phyloP scores from a whole-genome alignment of 768 basidiomycete species.

The Panaeolus papilionaceus region DNA sequence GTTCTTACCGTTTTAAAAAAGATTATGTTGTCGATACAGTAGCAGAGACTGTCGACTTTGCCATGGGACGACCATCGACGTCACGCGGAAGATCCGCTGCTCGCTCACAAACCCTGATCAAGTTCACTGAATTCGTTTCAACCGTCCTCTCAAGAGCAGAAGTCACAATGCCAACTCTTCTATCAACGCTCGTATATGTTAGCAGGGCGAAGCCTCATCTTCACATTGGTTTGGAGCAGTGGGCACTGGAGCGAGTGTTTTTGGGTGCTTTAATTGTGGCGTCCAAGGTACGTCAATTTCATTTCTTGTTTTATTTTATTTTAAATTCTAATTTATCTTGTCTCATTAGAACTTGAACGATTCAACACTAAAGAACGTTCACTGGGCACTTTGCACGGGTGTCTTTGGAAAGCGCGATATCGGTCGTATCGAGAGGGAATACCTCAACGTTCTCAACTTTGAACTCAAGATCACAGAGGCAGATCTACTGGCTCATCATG shows the following conservation, averaged over 20 bases:
- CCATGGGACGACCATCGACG: constrained; percentile 68
- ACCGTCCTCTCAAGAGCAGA: constrained; percentile 78
- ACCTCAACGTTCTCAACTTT: constrained; percentile 80
- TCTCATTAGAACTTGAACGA: constrained; percentile 77
- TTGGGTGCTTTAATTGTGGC: constrained; percentile 89
- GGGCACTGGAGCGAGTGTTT: constrained; percentile 91
- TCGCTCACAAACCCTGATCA: constrained; percentile 56
- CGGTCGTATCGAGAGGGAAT: constrained; percentile 83
- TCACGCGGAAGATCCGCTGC: constrained; percentile 54
- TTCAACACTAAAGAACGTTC: constrained; percentile 88
- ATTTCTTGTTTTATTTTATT: constrained; percentile 22
- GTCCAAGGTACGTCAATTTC: constrained; percentile 65
- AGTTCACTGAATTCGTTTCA: constrained; percentile 69
- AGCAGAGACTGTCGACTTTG: constrained; percentile 76
- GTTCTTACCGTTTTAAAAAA: constrained; percentile 32
- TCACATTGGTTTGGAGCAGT: constrained; percentile 81
- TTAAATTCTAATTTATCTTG: constrained; percentile 9
- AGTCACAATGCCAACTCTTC: constrained; percentile 70
- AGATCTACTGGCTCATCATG: constrained; percentile 63
- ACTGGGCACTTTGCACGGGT: constrained; percentile 88
- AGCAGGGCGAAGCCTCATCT: constrained; percentile 79
- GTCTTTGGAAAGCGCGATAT: constrained; percentile 85
- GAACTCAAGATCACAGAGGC: constrained; percentile 69
- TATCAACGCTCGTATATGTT: constrained; percentile 79
- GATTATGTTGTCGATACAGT: constrained; percentile 76